Evolutionary conservation across 208 protist genomes (phyloP), one percentile per base, ranked within the genome.

Genomic region (Jaenimonas drosophilae): DNA sequence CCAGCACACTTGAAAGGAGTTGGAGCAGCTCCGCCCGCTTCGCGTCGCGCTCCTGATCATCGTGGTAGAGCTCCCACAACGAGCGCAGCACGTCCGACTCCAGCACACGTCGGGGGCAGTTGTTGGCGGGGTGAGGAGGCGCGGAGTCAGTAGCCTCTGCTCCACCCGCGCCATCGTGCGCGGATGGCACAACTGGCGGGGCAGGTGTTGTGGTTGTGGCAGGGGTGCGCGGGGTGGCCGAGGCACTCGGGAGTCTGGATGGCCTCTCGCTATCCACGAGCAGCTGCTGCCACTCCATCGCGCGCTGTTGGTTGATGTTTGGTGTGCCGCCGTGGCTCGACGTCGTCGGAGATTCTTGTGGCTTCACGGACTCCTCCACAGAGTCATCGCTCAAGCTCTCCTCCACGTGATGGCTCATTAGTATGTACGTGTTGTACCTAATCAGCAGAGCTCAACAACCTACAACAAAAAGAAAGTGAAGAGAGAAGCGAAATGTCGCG

Each of bases 91-190:
- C 67, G 50, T 93, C 85, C 6, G 71, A 74, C 36, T 84, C 68
- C 31, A 93, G 59, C 12, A 93, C 69, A 14, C 70, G 65, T 4
- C 64, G 62, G 42, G 85, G 79, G 65, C 84, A 93, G 63, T 89
- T 91, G 9, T 75, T 70, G 9, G 79, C 64, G 12, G 84, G 56
- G 17, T 41, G 30, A 38, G 61, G 47, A 42, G 48, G 54, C 44
- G 36, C 28, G 27, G 51, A 52, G 17, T 54, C 49, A 5, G 21
- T 11, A 23, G 16, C 31, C 11, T 34, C 31, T 9, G 31, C 31
- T 34, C 11, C 31, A 34, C 31, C 14, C 11, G 11, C 31, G 14
- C 31, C 31, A 14, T 34, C 14, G 31, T 34, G 9, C n/a, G n/a
- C n/a, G n/a, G n/a, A n/a, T n/a, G n/a, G n/a, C n/a, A n/a, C n/a